Conservation (phyloP, 768 basidiomycete genomes). For the Sutorius australiensis region DNA sequence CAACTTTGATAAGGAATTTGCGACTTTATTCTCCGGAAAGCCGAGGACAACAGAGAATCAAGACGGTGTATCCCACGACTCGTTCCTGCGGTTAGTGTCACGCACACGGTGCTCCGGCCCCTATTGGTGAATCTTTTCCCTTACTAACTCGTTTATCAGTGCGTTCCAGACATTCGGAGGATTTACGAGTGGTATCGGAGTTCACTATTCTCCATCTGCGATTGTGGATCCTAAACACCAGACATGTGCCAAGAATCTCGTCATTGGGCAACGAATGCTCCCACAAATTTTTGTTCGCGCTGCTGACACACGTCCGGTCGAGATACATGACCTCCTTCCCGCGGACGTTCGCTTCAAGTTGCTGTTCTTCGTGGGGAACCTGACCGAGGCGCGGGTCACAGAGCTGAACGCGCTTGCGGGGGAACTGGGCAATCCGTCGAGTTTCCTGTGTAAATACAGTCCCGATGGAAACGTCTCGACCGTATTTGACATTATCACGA, state of each 20-base stretch:
- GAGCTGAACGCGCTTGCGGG: constrained; percentile 26
- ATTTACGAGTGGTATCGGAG: constrained; percentile 38
- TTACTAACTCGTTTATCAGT: constrained; percentile 17
- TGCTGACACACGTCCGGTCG: constrained; percentile 34
- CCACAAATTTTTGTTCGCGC: constrained; percentile 35
- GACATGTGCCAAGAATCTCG: constrained; percentile 28
- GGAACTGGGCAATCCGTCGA: constrained; percentile 23
- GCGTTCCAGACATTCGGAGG: constrained; percentile 37
- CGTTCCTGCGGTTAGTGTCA: constrained; percentile 33
- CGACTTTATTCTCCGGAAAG: constrained; percentile 65
- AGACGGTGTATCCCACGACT: constrained; percentile 32
- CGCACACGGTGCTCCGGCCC: neutral
- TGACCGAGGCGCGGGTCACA: constrained; percentile 18
- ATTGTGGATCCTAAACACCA: constrained; percentile 34
- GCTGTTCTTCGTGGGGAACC: constrained; percentile 32
- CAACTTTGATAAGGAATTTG: constrained; percentile 62
- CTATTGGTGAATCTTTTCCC: neutral
- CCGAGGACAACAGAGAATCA: constrained; percentile 44
- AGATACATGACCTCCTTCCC: constrained; percentile 41
- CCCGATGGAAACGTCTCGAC: constrained; percentile 15
- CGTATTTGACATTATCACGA: constrained; percentile 33
- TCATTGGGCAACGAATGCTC: constrained; percentile 38
- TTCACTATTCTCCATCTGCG: constrained; percentile 37
- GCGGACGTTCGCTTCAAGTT: constrained; percentile 39
- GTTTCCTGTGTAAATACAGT: constrained; percentile 30